Evolutionary conservation across 129 eudicot species (phyloP).

Genomic region (Glebionis coronaria): DNA sequence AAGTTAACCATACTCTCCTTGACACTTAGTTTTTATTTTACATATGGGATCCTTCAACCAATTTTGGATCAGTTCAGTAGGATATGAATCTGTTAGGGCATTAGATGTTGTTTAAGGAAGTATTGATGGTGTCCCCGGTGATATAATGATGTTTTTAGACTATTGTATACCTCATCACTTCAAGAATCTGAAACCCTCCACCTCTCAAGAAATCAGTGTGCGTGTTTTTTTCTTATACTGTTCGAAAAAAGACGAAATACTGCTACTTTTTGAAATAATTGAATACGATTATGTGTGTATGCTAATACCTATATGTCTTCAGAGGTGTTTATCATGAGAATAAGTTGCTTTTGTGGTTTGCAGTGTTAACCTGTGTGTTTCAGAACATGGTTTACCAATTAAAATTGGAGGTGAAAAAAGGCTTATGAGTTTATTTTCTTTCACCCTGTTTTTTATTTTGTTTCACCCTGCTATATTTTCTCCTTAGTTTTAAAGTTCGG

Average conservation of each 20-base stretch:
- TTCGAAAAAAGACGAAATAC: not conserved
- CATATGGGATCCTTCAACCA: not conserved
- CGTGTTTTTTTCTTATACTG: not conserved
- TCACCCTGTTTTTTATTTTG: no score
- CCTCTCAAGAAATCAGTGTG: conserved; percentile 1
- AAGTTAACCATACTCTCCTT: not conserved
- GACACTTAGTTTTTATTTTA: not conserved
- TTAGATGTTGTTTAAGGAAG: not conserved
- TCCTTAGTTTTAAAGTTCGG: no score
- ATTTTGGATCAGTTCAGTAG: not conserved
- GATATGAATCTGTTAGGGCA: not conserved
- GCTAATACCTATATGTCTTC: no score
- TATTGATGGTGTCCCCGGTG: conserved; percentile 7
- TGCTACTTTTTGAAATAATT: no score
- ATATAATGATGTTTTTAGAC: conserved; percentile 5
- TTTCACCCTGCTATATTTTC: no score
- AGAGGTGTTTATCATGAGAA: no score
- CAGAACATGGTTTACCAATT: no score
- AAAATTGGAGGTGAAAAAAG: no score
- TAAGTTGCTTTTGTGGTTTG: no score
- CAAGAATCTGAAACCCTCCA: not conserved
- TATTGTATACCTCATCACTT: not conserved
- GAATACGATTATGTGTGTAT: no score
- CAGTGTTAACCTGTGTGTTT: no score
- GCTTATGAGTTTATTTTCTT: no score